Base-by-base conservation (phyloP, 1,139 yeast genomes). In the Candida albicans region DNA sequence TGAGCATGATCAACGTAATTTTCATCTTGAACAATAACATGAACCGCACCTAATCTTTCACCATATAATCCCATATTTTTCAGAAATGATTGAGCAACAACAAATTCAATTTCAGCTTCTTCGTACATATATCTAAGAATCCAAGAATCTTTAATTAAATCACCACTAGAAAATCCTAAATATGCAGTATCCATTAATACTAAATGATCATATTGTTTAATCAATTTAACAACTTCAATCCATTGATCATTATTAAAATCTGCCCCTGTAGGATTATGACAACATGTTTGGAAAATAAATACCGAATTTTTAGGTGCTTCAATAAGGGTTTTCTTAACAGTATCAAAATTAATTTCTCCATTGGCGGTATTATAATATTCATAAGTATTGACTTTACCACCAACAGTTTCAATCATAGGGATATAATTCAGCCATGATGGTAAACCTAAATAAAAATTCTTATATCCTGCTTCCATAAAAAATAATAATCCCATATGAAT, bases 211-310 rank as follows among this genome's bases (percentile, higher is more conserved):
- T 77, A 74, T 44, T 73, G 64, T 54, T 77, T 67, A 40, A 87
- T 62, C 26, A 84, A 80, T 40, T 79, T 78, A 51, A 84, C 74
- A 41, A 91, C 87, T 56, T 76, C 64, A 47, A 70, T 70, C 97
- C 97, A 91, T 62, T 91, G 91, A 41, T 82, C 87, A 40, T 67
- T 66, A 10, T 87, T 76, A 49, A 95, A 95, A 62, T 91, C 98
- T 51, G 91, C 82, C 29, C 97, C 98, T 11, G 97, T 91, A 34
- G 98, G 98, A 68, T 91, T 91, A 72, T 91, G 98, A 58, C 97
- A 95, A 61, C 97, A 90, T 5, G 96, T 96, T 67, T 91, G 98
- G 49, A 91, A 75, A 44, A 91, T 69, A 44, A 73, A 67, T 10
- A 68, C 66, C 0, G 75, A 61, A 22, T 59, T 52, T 15, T 39